Conservation (phyloP, 139 green algal species). For the Tetraselmis chui region DNA sequence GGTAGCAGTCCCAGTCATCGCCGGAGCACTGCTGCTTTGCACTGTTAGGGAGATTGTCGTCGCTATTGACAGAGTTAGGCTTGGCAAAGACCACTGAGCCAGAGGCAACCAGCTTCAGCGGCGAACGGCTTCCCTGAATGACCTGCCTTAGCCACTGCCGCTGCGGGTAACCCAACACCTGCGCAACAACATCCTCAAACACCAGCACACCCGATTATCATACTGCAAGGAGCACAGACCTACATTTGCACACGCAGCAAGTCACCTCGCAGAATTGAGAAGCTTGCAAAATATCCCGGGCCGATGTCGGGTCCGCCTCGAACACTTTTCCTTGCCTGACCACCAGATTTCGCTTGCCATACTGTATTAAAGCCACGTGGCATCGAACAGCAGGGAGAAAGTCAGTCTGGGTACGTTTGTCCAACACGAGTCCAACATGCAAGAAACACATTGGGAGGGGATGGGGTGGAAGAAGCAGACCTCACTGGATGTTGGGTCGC, state of each 20-base stretch:
- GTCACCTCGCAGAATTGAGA: neutral
- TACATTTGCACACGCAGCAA: too few relatives aligned
- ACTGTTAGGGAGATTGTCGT: neutral
- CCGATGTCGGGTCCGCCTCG: neutral
- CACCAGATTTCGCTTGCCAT: neutral
- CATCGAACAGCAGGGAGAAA: too few relatives aligned
- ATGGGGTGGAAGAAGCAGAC: too few relatives aligned
- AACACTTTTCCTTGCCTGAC: neutral
- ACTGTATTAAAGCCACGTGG: too few relatives aligned
- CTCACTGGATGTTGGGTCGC: slow-evolving; percentile 24
- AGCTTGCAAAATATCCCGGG: neutral
- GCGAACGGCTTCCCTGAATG: slow-evolving; percentile 22
- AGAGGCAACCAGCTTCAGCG: slow-evolving; percentile 34
- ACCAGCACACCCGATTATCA: too few relatives aligned
- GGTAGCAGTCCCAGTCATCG: slow-evolving; percentile 44
- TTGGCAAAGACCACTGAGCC: slow-evolving; percentile 33
- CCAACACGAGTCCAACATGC: too few relatives aligned
- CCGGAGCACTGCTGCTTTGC: slow-evolving; percentile 22
- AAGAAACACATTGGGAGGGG: too few relatives aligned
- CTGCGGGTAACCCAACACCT: slow-evolving; percentile 39
- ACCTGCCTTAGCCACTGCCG: slow-evolving; percentile 31
- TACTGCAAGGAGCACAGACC: too few relatives aligned
- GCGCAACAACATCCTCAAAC: too few relatives aligned
- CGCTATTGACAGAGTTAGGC: slow-evolving; percentile 3
- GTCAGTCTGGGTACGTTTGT: too few relatives aligned